Conservation (phyloP, 2,329 filamentous ascomycete species). For the Ambrosiella cleistominuta region DNA sequence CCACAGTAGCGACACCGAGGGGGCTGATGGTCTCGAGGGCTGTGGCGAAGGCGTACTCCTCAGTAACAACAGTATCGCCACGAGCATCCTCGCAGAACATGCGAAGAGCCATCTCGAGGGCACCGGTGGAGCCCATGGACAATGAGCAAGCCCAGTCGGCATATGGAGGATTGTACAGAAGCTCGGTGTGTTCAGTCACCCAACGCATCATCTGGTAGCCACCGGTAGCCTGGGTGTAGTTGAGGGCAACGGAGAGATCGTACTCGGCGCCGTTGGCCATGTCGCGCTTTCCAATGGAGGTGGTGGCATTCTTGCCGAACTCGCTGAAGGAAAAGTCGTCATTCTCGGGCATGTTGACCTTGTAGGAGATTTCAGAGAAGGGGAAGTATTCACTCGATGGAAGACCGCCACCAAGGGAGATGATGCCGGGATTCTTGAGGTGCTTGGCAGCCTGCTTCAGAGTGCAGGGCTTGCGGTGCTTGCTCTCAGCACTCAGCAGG, state of each 20-base stretch:
- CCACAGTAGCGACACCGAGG: constrained; percentile 33
- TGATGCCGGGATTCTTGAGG: constrained; percentile 64
- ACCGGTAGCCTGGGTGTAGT: constrained; percentile 80
- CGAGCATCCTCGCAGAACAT: constrained; percentile 57
- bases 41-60: constrained; percentile 81
- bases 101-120: constrained; percentile 66
- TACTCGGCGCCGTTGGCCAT: constrained; percentile 20
- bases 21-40: constrained; percentile 40
- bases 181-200: constrained; percentile 87
- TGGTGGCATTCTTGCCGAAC: constrained; percentile 38
- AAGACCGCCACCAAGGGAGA: constrained; percentile 82
- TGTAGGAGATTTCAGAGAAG: constrained; percentile 60
- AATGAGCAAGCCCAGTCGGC: constrained; percentile 76
- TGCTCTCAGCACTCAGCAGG: constrained; percentile 45
- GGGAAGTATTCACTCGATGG: constrained; percentile 85
- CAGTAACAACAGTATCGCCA: constrained; percentile 64
- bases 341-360: constrained; percentile 45
- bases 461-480: constrained; percentile 44
- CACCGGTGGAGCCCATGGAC: constrained; percentile 71
- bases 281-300: constrained; percentile 72
- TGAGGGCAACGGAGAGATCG: constrained; percentile 76
- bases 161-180: constrained; percentile 74
- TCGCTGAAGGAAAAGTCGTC: constrained; percentile 43
- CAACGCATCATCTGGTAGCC: constrained; percentile 76
- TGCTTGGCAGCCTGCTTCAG: constrained; percentile 68